These are phyloP conservation scores for Lipomyces anomalus DNA, from an alignment of 805 yeast genomes.

Conservation along the genomic window DNA sequence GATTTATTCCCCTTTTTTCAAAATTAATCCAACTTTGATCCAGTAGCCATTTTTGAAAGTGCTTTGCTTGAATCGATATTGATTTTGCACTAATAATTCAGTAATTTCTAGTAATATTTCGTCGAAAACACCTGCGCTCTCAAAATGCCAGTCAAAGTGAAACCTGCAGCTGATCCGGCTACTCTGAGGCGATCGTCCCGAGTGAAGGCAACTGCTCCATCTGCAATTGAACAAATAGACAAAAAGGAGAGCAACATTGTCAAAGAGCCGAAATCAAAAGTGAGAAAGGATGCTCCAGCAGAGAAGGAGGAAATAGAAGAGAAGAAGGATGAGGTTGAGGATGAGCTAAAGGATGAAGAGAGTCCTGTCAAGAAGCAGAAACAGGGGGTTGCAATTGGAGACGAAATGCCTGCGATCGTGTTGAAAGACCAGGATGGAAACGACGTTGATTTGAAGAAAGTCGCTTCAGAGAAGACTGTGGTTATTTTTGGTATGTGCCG, in stretches of 20 bases:
- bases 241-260: slow-evolving; percentile 11
- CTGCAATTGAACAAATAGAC: slow-evolving; percentile 5
- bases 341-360: too few relatives aligned
- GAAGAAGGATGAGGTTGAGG: slow-evolving; percentile 1
- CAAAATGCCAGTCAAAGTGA: slow-evolving; percentile 1
- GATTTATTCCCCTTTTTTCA: too few relatives aligned
- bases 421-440: slow-evolving; percentile 67
- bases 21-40: too few relatives aligned
- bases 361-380: slow-evolving; percentile 19
- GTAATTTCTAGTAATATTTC: too few relatives aligned
- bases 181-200: slow-evolving; percentile 19
- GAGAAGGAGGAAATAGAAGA: slow-evolving; percentile 22
- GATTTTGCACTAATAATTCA: too few relatives aligned
- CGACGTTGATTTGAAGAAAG: slow-evolving; percentile 45
- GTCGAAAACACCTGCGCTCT: too few relatives aligned
- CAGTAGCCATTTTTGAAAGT: too few relatives aligned
- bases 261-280: slow-evolving; percentile 10
- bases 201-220: background rate
- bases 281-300: slow-evolving; percentile 6
- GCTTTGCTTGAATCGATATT: too few relatives aligned
- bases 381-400: slow-evolving; percentile 47
- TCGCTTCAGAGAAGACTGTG: slow-evolving; percentile 4
- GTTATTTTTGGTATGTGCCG: slow-evolving; percentile 13
- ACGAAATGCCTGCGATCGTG: slow-evolving; percentile 56
- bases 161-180: slow-evolving; percentile 7